Evolutionary conservation across 306 rosid genomes (phyloP), one percentile per base, ranked within the genome.

Genomic region (Cucurbita argyrosperma): DNA sequence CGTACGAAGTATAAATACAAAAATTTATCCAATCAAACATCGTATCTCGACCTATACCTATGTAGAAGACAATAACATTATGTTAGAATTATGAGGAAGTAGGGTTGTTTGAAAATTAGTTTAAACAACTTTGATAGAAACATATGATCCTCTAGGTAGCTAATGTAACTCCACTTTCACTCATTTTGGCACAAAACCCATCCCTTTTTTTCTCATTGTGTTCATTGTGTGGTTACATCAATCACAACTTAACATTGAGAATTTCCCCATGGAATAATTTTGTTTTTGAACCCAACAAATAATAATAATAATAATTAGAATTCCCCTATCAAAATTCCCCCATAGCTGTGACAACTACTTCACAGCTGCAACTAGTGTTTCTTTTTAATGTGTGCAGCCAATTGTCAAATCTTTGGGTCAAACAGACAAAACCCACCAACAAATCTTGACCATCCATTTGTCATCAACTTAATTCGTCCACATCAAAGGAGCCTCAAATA

Each of bases 181-280:
- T 68, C 74, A 68, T 68, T 68, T 23, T 68, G 57, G 43, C 74
- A 68, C 3, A 47, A 65, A 68, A 68, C 23, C 74, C 74, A 68
- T 46, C 72, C 10, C 19, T 38, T 43, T 65, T 45, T 40, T 47
- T 47, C 52, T 68, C 74, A 49, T 68, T 26, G 74, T 68, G 8
- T 68, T 68, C 74, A 49, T 68, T 47, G 74, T 68, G 8, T 68
- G 8, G 74, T 68, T 68, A 47, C 74, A 68, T 68, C 74, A 68
- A 47, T 68, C 74, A 68, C 21, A 46, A 23, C 56, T 23, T 14
- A 68, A 68, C 74, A 47, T 46, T 68, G 58, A 47, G 74, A 68
- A 68, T 67, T 67, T 68, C 57, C 74, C 74, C 49, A 68, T 68
- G 74, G 74, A 68, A 68, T 68, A 68, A 12, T 49, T 68, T 14